Evolutionary conservation across 805 yeast genomes (phyloP), one percentile per base, ranked within the genome.

Genomic region (Metschnikowia kunwiensis): DNA sequence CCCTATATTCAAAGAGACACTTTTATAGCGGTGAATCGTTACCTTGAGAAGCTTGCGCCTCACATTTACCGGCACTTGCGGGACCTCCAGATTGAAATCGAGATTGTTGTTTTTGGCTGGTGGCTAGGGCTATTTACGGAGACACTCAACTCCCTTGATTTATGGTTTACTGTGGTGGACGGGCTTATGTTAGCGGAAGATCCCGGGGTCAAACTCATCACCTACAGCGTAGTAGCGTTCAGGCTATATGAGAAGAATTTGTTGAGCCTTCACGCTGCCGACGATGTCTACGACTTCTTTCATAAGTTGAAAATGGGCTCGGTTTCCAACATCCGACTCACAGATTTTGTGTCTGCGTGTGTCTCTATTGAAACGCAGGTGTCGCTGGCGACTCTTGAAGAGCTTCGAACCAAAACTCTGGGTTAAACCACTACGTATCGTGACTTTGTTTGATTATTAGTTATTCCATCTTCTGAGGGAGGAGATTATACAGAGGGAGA

Each of bases 31-130:
- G 57, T 57, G 24, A 46, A 46, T 2, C 18, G 32, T 3, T 61
- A 57, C 30, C 57, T 76, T 37, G 47, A 50, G n/a, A 56, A 53
- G 19, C 47, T 57, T 8, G 36, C 74, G 27, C 78, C 80, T 0
- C 50, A 55, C 23, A 49, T 77, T 10, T 42, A 51, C 32, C 47
- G 40, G 4, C 77, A 74, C 39, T 60, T 68, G 19, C 15, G 32
- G 3, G 34, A 30, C 0, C 44, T 62, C 5, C 60, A 59, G 2
- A 65, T 77, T 22, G 75, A 75, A 33, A 45, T 72, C 2, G 77
- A 73, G 29, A 63, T 74, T 12, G 64, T 76, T 16, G 66, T 78
- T 9, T 65, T 75, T 48, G 72, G 74, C 40, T 77, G 82, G 82
- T 75, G 78, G 61, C 58, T 77, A 11, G 64, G 77, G 7, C 53